Percentiles rank a stretch among this genome's conserved stretches.
These are phyloP conservation scores for Claviceps fusiformis DNA, from an alignment of 2,329 filamentous ascomycete genomes.

Conservation along the genomic window DNA sequence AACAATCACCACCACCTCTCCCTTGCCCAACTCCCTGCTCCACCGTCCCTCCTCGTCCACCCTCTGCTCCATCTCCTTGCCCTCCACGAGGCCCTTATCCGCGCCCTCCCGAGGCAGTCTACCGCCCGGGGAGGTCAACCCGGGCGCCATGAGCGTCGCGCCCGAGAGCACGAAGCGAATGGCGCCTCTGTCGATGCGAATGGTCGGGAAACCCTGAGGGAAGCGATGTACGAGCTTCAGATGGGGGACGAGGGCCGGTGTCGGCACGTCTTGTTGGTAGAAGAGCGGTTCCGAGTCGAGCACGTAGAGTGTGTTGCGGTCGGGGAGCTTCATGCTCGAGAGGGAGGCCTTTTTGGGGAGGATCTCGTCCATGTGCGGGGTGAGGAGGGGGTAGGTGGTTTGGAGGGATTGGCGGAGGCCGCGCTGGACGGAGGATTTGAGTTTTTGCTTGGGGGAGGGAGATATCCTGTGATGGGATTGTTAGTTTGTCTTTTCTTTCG, in stretches of 20 bases:
- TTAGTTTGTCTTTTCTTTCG: not conserved
- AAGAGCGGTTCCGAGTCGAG: conserved; percentile 69
- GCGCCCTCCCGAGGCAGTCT: conserved; percentile 49
- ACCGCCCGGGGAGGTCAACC: conserved; percentile 73
- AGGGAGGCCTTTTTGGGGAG: conserved; percentile 90
- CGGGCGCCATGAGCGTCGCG: conserved; percentile 91
- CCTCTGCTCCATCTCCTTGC: conserved; percentile 28
- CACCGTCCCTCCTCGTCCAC: conserved; percentile 38
- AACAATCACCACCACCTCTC: conserved; percentile 74
- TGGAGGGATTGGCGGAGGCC: conserved; percentile 70
- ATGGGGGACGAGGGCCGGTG: conserved; percentile 67
- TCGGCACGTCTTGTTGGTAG: conserved; percentile 63
- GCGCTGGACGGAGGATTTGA: conserved; percentile 92
- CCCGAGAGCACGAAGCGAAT: conserved; percentile 93
- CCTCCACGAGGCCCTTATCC: conserved; percentile 20
- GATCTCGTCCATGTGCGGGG: conserved; percentile 82
- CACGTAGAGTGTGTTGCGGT: conserved; percentile 79
- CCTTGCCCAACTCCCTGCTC: conserved; percentile 60
- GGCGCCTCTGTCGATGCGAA: conserved; percentile 88
- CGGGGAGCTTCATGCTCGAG: conserved; percentile 83
- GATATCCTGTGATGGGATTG: conserved; percentile 42
- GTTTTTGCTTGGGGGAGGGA: conserved; percentile 76
- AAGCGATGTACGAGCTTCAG: conserved; percentile 82
- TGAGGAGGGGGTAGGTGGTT: conserved; percentile 72
- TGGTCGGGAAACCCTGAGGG: conserved; percentile 66